A percentile compares a stretch with the other conserved stretches of the same genome.
phyloP scores from a whole-genome alignment of 169 alveolate genomes.

The Eimeria necatrix region DNA sequence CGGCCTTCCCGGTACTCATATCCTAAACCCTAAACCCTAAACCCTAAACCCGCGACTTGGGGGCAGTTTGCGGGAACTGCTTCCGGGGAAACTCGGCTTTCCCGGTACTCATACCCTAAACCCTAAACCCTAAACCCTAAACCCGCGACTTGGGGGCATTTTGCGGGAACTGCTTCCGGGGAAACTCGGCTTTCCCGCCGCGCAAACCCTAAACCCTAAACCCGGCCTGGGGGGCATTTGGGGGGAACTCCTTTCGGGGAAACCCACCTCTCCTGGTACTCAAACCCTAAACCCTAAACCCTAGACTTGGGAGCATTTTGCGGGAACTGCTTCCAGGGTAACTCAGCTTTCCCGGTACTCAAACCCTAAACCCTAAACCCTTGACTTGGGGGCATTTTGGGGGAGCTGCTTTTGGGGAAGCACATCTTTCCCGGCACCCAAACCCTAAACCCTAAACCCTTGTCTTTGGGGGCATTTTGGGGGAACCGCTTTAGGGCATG shows the following conservation, averaged over 20 bases:
- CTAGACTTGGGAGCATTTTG: neutral
- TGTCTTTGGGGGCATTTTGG: neutral
- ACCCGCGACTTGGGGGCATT: too few species aligned
- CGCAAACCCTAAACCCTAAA: neutral
- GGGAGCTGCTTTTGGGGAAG: too few species aligned
- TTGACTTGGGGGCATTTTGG: neutral
- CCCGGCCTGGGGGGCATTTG: slow-evolving; percentile 63
- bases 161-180: too few species aligned
- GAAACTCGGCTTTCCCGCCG: too few species aligned
- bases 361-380: neutral
- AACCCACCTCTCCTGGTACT: slow-evolving; percentile 98
- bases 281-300: slow-evolving; percentile 2
- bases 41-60: too few species aligned
- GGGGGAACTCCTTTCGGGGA: slow-evolving; percentile 97
- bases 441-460: neutral
- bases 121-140: too few species aligned
- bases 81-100: slow-evolving; percentile 84
- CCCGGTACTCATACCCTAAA: slow-evolving; percentile 91
- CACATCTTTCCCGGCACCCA: too few species aligned
- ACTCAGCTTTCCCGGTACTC: too few species aligned
- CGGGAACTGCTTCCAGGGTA: too few species aligned
- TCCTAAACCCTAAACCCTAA: neutral
- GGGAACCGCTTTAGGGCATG: too few species aligned
- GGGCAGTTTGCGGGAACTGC: too few species aligned
- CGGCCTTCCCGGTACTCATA: slow-evolving; percentile 95